Evolutionary conservation across 2,329 filamentous ascomycete species (phyloP).

Genomic region (Beauveria sp.): DNA sequence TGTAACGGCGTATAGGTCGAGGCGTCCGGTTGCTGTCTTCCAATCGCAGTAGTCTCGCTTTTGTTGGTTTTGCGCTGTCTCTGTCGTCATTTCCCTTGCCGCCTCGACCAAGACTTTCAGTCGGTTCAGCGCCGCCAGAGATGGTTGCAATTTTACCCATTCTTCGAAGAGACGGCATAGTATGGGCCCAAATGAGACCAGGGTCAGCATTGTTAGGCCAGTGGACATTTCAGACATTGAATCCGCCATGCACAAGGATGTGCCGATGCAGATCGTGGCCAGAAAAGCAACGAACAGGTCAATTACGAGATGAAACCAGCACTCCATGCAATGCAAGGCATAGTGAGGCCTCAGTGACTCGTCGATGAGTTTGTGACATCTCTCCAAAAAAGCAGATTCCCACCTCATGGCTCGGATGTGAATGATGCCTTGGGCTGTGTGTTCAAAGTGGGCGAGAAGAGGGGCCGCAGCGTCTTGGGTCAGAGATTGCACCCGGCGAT

Average conservation of each 20-base stretch:
- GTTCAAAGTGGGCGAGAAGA: slow-evolving; percentile 29
- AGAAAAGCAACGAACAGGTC: slow-evolving; percentile 37
- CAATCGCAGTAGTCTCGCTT: background rate
- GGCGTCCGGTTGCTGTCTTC: background rate
- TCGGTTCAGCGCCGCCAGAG: background rate
- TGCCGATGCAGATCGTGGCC: slow-evolving; percentile 35
- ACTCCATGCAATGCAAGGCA: slow-evolving; percentile 43
- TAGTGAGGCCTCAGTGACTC: slow-evolving; percentile 46
- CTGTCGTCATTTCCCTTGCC: background rate
- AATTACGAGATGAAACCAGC: slow-evolving; percentile 44
- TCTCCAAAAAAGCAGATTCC: slow-evolving; percentile 32
- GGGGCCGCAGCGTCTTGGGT: slow-evolving; percentile 27
- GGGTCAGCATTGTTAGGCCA: slow-evolving; percentile 11
- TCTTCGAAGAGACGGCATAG: slow-evolving; percentile 20
- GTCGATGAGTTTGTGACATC: slow-evolving; percentile 39
- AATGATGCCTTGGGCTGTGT: slow-evolving; percentile 35
- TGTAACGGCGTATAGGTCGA: background rate
- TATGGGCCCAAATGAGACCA: slow-evolving; percentile 18
- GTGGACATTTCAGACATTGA: background rate
- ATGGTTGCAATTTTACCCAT: slow-evolving; percentile 12
- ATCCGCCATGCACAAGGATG: slow-evolving; percentile 25
- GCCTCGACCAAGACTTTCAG: background rate
- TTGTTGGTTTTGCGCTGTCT: background rate
- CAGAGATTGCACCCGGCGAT: slow-evolving; percentile 26
- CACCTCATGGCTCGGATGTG: slow-evolving; percentile 48